Evolutionary conservation across 2,329 filamentous ascomycete genomes (phyloP).

Genomic region (Penicillium paneum): DNA sequence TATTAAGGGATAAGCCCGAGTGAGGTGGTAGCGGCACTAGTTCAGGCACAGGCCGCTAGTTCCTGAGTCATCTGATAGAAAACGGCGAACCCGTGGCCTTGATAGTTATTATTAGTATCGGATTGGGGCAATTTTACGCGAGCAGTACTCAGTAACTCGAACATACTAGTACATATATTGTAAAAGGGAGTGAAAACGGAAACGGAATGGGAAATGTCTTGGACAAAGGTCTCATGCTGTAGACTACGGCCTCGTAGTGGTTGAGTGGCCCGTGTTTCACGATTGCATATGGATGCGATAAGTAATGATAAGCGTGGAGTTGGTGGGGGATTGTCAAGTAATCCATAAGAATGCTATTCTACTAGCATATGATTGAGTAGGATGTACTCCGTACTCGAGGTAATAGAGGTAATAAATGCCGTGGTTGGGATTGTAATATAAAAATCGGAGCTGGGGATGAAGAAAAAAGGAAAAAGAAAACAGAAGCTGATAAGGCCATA

Average conservation of each 20-base stretch:
- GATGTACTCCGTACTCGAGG: too few species aligned
- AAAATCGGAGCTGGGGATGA: not conserved
- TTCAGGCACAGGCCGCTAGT: constrained; percentile 5
- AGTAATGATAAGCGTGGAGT: not conserved
- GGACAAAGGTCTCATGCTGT: not conserved
- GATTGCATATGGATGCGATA: not conserved
- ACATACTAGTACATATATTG: not conserved
- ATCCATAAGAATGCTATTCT: not conserved
- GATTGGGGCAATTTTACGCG: not conserved
- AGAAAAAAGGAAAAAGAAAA: too few species aligned
- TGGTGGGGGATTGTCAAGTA: not conserved
- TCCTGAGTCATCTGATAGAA: constrained; percentile 7
- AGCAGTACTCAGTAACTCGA: not conserved
- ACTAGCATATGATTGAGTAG: not conserved
- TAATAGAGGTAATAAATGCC: not conserved
- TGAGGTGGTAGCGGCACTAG: not conserved
- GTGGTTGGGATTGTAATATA: not conserved
- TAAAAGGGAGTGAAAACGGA: not conserved
- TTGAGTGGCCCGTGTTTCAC: not conserved
- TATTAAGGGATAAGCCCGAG: not conserved
- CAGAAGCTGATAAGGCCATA: not conserved
- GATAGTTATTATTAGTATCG: not conserved
- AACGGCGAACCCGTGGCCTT: not conserved
- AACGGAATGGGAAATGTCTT: too few species aligned
- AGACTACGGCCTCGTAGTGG: not conserved